Evolutionary conservation across 257 asterid species (phyloP), one percentile per base, ranked within the genome.

Genomic region (Jacaranda mimosifolia): DNA sequence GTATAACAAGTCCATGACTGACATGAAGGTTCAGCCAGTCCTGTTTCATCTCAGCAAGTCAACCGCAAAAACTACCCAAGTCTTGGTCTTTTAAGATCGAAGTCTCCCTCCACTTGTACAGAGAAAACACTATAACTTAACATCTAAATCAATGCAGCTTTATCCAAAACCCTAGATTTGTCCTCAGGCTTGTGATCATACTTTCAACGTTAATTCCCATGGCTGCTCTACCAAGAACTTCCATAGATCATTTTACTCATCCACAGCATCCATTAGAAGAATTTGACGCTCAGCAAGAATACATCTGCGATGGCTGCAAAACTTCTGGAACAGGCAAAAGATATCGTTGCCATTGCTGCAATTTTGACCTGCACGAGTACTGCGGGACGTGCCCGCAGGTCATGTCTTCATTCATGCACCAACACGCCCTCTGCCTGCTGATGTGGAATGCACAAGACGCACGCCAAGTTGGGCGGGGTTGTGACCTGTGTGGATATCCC

Each of bases 351-450:
- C 9, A 63, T 35, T 60, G 57, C 1, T 88, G 93, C 66, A 76
- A 86, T 42, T 88, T 88, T 68, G 82, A 86, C 81, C 0, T 86
- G 63, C 91, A 88, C 46, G 89, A 86, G 32, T 85, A 77, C 64
- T 88, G 89, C 36, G 84, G 76, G 13, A 88, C 86, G 21, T 89
- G 93, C 77, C 91, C 91, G 0, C 55, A 51, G 0, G 40, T 53
- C 52, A 85, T 85, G 65, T 10, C 86, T 67, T 45, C 80, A 42
- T 79, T 58, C 82, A 81, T 85, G 85, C 89, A 87, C 77, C 77
- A 3, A 19, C 91, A 87, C 75, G 21, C 83, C 74, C 90, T 88
- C 26, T 26, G 56, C 43, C 79, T 88, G 2, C 87, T 81, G 1
- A 46, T 77, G 4, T 80, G 84, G 0, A 78, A 58, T 75, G 13